Conservation (phyloP, 805 yeast species). For the Candida tallmaniae region DNA sequence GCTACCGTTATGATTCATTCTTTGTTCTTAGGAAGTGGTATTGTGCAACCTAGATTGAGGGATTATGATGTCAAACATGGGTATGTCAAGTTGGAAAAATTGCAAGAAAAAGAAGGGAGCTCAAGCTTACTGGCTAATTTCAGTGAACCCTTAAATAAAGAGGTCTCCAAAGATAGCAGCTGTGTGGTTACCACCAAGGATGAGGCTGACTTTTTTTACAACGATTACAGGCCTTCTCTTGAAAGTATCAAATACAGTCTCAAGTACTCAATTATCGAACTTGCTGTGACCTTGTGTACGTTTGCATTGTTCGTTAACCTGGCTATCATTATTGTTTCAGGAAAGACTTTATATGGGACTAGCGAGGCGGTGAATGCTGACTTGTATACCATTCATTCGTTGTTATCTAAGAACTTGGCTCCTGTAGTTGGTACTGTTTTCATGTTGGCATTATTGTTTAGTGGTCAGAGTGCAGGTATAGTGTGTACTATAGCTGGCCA, state of each 20-base stretch:
- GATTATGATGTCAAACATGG: slow-evolving; percentile 41
- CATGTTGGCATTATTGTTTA: slow-evolving; percentile 75
- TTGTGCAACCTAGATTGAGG: slow-evolving; percentile 45
- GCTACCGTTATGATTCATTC: slow-evolving; percentile 52
- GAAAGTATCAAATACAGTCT: slow-evolving; percentile 71
- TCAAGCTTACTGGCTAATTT: too few relatives aligned
- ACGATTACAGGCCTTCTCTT: slow-evolving; percentile 61
- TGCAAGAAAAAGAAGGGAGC: slow-evolving; percentile 10
- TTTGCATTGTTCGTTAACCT: slow-evolving; percentile 85
- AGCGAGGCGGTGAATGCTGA: slow-evolving; percentile 79
- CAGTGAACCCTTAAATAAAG: slow-evolving; percentile 3
- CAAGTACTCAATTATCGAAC: slow-evolving; percentile 68
- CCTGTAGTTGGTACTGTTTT: slow-evolving; percentile 79
- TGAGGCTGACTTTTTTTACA: slow-evolving; percentile 30
- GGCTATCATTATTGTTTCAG: slow-evolving; percentile 78
- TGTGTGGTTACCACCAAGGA: too few relatives aligned
- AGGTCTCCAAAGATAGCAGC: not conserved
- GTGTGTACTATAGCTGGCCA: slow-evolving; percentile 94
- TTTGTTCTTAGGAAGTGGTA: slow-evolving; percentile 44
- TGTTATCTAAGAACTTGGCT: slow-evolving; percentile 58
- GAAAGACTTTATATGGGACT: slow-evolving; percentile 67
- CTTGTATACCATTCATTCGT: slow-evolving; percentile 66
- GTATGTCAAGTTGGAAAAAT: slow-evolving; percentile 19
- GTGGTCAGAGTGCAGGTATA: slow-evolving; percentile 89
- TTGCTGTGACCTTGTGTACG: slow-evolving; percentile 64